Percentiles rank a stretch among this genome's conserved stretches.
Evolutionary conservation across 768 basidiomycete species (phyloP).

Genomic region (Hericium rajendrae): DNA sequence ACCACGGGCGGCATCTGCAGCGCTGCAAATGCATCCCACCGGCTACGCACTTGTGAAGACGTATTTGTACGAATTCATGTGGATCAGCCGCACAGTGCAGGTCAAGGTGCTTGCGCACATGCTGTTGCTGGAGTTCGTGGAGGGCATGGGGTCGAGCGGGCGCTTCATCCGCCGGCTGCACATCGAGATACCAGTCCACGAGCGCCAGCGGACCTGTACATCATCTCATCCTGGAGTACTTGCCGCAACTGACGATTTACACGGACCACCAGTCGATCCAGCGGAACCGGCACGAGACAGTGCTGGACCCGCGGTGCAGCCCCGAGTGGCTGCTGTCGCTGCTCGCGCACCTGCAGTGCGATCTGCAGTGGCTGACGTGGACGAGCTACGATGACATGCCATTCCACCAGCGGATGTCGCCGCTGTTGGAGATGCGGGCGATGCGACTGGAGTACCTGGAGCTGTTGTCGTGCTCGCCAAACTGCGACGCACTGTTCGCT

Average conservation of each 20-base stretch:
- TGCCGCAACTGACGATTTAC: constrained; percentile 49
- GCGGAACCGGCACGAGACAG: constrained; percentile 38
- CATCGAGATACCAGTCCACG: constrained; percentile 58
- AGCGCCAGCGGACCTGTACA: constrained; percentile 59
- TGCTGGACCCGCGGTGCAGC: constrained; percentile 35
- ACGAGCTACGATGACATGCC: constrained; percentile 64
- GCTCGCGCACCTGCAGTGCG: constrained; percentile 45
- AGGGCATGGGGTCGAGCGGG: constrained; percentile 24
- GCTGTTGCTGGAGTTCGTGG: constrained; percentile 32
- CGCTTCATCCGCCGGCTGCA: constrained; percentile 53
- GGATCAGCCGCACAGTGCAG: constrained; percentile 49
- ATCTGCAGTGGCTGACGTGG: constrained; percentile 53
- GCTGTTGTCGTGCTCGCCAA: constrained; percentile 49
- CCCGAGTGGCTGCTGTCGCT: constrained; percentile 49
- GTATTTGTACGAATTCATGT: constrained; percentile 58
- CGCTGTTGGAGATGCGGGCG: constrained; percentile 41
- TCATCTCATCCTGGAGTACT: constrained; percentile 47
- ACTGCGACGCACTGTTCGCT: constrained; percentile 27
- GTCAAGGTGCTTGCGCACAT: constrained; percentile 37
- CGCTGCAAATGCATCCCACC: too few relatives aligned
- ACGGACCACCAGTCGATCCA: constrained; percentile 59
- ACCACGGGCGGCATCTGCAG: too few relatives aligned
- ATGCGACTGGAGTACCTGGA: constrained; percentile 58
- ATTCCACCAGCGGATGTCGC: constrained; percentile 45
- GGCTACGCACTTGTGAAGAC: constrained; percentile 36